phyloP scores from a whole-genome alignment of 345 rosid genomes.

The Cochlearia excelsa region DNA sequence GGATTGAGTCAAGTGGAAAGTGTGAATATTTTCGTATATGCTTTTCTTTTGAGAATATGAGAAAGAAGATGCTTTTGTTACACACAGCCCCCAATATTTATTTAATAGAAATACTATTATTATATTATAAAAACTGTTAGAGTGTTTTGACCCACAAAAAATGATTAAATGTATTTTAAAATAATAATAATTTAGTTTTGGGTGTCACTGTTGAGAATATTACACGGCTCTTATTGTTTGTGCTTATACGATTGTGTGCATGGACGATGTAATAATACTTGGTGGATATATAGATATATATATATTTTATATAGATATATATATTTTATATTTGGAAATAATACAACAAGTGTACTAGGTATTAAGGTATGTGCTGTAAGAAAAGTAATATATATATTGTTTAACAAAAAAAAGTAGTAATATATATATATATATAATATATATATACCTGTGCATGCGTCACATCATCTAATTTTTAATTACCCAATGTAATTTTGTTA shows the following conservation, averaged over 20 bases:
- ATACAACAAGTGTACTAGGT: too few relatives aligned
- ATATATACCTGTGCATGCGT: too few relatives aligned
- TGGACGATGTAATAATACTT: constrained; percentile 8
- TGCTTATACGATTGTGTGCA: constrained; percentile 13
- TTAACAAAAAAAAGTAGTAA: too few relatives aligned
- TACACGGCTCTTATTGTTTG: constrained; percentile 18
- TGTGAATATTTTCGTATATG: constrained; percentile 46
- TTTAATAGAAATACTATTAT: neutral
- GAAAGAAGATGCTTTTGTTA: constrained; percentile 45
- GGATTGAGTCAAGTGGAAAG: constrained; percentile 22
- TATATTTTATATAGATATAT: too few relatives aligned
- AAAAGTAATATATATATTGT: too few relatives aligned
- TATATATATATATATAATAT: too few relatives aligned
- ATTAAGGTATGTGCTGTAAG: too few relatives aligned
- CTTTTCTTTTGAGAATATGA: constrained; percentile 44
- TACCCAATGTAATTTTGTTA: too few relatives aligned
- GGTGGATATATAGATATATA: neutral
- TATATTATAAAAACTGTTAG: neutral
- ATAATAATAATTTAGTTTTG: too few relatives aligned
- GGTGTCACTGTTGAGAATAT: neutral
- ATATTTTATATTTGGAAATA: too few relatives aligned
- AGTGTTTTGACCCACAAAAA: neutral
- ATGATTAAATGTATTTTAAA: too few relatives aligned
- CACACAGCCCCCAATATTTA: constrained; percentile 15
- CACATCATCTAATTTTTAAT: too few relatives aligned